A percentile compares a stretch with the other conserved stretches of the same genome.
These are phyloP conservation scores for Teunomyces stri DNA, from an alignment of 805 yeast species.

Conservation along the genomic window DNA sequence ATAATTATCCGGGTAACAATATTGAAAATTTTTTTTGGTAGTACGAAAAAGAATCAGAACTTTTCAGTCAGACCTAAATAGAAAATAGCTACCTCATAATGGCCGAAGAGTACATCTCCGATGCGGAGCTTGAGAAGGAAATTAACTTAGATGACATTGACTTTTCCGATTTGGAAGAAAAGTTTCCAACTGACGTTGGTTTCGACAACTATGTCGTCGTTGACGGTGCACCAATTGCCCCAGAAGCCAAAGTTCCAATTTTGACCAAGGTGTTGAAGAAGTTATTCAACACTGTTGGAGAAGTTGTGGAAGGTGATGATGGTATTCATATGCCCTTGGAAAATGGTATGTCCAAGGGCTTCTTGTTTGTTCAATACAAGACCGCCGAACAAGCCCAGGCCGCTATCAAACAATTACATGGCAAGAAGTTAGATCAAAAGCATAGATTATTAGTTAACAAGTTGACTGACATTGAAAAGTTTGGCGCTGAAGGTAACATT, in stretches of 20 bases:
- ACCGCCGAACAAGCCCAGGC: conserved; percentile 64
- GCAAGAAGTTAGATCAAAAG: conserved; percentile 89
- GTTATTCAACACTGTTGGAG: conserved; percentile 75
- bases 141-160: conserved; percentile 55
- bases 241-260: conserved; percentile 80
- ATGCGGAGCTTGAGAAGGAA: conserved; percentile 37
- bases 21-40: conserved; percentile 5
- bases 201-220: conserved; percentile 79
- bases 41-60: background rate
- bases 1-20: background rate
- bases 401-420: conserved; percentile 78
- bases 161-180: conserved; percentile 80
- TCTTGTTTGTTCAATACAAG: conserved; percentile 78
- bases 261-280: conserved; percentile 83
- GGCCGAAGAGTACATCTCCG: conserved; percentile 21
- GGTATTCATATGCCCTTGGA: conserved; percentile 82
- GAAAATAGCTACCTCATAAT: conserved; percentile 3
- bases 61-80: background rate
- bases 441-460: conserved; percentile 86
- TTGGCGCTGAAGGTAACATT: conserved; percentile 62
- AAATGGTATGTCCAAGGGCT: conserved; percentile 81
- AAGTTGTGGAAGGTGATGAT: conserved; percentile 53
- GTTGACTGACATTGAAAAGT: conserved; percentile 78
- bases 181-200: conserved; percentile 59
- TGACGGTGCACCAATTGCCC: conserved; percentile 95